Percentiles rank a stretch among this genome's conserved stretches.
These are phyloP conservation scores for Colletotrichum gigasporum DNA, from an alignment of 2,329 filamentous ascomycete species.

Conservation along the genomic window DNA sequence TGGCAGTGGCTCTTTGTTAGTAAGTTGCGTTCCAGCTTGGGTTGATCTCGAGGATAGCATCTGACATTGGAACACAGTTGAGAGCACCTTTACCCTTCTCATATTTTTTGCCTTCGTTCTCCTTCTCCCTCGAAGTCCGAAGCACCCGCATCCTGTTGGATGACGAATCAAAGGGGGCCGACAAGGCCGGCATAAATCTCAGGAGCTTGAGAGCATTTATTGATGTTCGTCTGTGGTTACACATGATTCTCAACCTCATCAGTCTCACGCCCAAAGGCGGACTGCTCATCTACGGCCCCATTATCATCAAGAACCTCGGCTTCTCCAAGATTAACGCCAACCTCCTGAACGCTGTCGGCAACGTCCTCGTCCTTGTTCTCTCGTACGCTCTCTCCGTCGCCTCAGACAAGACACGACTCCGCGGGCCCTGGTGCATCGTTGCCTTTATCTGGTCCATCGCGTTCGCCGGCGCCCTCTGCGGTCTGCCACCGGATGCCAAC, in stretches of 20 bases:
- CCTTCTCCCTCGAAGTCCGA: constrained; percentile 21
- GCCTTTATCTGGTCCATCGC: constrained; percentile 23
- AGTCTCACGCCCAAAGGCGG: constrained; percentile 25
- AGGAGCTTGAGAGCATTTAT: constrained; percentile 12
- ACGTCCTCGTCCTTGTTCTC: constrained; percentile 26
- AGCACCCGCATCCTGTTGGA: constrained; percentile 14
- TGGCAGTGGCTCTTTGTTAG: constrained; percentile 33
- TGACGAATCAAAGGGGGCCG: constrained; percentile 22
- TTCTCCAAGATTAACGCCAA: constrained; percentile 33
- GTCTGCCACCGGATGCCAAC: background rate
- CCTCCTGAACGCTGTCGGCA: constrained; percentile 33
- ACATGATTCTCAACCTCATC: constrained; percentile 29
- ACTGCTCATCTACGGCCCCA: constrained; percentile 30
- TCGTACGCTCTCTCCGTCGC: constrained; percentile 15
- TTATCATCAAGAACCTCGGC: constrained; percentile 32
- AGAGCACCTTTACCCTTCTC: constrained; percentile 18
- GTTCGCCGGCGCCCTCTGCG: constrained; percentile 28
- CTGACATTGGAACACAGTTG: background rate
- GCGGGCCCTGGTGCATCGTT: constrained; percentile 30
- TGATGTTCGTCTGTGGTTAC: constrained; percentile 28
- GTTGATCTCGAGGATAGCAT: background rate
- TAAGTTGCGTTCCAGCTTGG: background rate
- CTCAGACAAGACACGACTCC: constrained; percentile 26
- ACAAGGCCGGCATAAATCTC: constrained; percentile 23
- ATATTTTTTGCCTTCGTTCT: constrained; percentile 20